These are phyloP conservation scores for Pseudoneurospora amorphoporcata DNA, from an alignment of 495 filamentous ascomycete genomes.

Conservation along the genomic window DNA sequence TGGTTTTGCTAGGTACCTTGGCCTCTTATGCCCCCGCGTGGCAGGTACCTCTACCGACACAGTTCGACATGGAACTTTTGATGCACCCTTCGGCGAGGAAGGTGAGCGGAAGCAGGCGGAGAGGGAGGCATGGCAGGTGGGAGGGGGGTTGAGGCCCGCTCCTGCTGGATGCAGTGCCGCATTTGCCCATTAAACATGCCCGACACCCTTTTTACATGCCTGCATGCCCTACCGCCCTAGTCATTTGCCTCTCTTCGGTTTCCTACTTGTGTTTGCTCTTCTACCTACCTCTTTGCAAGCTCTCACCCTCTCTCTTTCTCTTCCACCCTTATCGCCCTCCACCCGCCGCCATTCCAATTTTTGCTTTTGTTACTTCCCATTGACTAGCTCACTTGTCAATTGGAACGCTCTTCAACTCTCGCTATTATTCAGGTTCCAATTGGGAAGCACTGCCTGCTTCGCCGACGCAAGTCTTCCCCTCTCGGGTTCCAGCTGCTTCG, in stretches of 20 bases:
- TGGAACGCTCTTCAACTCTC: neutral
- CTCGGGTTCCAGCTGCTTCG: neutral
- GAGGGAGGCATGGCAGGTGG: neutral
- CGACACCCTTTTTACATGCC: neutral
- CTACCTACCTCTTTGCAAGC: conserved; percentile 1
- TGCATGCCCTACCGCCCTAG: neutral
- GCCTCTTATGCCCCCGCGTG: neutral
- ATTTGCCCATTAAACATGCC: neutral
- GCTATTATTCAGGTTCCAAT: neutral
- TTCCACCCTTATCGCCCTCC: neutral
- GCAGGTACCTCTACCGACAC: neutral
- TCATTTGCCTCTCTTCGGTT: neutral
- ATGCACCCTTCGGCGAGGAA: neutral
- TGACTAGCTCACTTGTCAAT: neutral
- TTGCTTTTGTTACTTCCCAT: neutral
- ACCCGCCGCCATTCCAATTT: neutral
- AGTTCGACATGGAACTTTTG: neutral
- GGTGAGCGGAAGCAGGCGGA: neutral
- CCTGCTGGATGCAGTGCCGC: neutral
- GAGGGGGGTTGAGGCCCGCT: neutral
- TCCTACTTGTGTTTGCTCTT: neutral
- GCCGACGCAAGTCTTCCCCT: neutral
- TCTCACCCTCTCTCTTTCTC: neutral
- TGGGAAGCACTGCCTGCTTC: neutral
- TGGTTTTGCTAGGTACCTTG: neutral